These are phyloP conservation scores for Usnea hakonensis DNA, from an alignment of 495 filamentous ascomycete genomes.

Conservation along the genomic window DNA sequence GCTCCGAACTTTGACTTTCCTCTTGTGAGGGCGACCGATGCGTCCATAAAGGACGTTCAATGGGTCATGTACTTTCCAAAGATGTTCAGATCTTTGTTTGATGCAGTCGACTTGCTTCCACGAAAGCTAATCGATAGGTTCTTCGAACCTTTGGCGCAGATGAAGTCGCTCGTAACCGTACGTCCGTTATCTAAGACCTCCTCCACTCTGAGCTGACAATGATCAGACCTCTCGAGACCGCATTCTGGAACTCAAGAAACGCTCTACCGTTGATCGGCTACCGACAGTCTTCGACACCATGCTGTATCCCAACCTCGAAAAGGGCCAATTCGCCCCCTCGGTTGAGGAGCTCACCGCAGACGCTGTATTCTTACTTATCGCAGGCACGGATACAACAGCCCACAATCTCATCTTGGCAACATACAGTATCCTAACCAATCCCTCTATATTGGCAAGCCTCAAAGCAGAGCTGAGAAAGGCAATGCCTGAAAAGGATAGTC, in stretches of 20 bases:
- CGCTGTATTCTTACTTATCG: constrained; percentile 24
- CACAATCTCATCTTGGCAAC: constrained; percentile 10
- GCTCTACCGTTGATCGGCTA: neutral
- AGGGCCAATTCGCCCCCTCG: neutral
- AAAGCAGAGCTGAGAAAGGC: constrained; percentile 13
- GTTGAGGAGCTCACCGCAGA: constrained; percentile 17
- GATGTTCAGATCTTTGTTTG: neutral
- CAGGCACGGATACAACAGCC: constrained; percentile 17
- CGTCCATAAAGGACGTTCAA: neutral
- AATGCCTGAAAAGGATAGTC: constrained; percentile 24
- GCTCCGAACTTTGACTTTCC: constrained; percentile 3
- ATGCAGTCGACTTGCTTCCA: neutral
- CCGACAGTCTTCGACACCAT: neutral
- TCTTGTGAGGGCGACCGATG: constrained; percentile 2
- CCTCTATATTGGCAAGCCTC: constrained; percentile 3
- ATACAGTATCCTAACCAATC: constrained; percentile 16
- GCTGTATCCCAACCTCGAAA: neutral
- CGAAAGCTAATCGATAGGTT: neutral
- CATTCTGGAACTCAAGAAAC: neutral
- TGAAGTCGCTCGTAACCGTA: neutral
- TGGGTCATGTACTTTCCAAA: neutral
- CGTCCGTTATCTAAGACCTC: neutral
- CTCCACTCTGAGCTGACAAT: neutral
- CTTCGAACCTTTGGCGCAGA: neutral
- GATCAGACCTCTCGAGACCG: neutral